Base-by-base conservation (phyloP, 1,284 basidiomycete genomes). In the Trichosporon asahii region DNA sequence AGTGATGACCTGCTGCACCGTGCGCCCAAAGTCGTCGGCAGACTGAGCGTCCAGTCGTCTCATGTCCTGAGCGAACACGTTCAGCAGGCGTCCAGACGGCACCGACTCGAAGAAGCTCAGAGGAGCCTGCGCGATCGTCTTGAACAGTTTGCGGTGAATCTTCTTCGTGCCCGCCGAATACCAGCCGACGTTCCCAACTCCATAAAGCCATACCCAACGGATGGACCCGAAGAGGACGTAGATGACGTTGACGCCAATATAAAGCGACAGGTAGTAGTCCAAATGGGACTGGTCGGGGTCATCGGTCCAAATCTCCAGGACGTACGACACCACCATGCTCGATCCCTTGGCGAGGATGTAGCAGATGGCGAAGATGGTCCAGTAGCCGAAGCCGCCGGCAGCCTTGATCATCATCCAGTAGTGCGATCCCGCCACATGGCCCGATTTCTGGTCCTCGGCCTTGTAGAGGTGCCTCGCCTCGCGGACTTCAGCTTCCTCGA, bases 101-200 rank as follows among this genome's bases (percentile, higher is more conserved):
- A 91, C 94, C 0, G 89, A 91, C 75, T 95, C 93, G 77, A 93
- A 94, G 83, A 92, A 93, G 3, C 89, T 86, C 61, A 90, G 84
- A 0, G 91, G 91, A 0, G 91, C 91, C 11, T 85, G 83, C 25
- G 91, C 81, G 9, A 93, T 88, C 23, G 85, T 85, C 33, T 76
- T 82, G 64, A 90, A 84, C 12, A 89, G 88, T 61, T 82, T 82
- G 74, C 85, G 86, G 82, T 91, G 92, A 55, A 93, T 83, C 23
- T 80, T 85, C 72, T 89, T 89, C 0, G 89, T 90, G 6, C 85
- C 83, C 31, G 90, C 82, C 66, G 85, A 85, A 72, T 87, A 85
- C 72, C 90, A 83, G 29, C 91, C 91, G 68, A 71, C 71, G 66
- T 76, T 76, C 7, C 75, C 73, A 3, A 82, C 53, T 8, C 81